Evolutionary conservation across 768 basidiomycete species (phyloP).

Genomic region (Leccinum variicolor): DNA sequence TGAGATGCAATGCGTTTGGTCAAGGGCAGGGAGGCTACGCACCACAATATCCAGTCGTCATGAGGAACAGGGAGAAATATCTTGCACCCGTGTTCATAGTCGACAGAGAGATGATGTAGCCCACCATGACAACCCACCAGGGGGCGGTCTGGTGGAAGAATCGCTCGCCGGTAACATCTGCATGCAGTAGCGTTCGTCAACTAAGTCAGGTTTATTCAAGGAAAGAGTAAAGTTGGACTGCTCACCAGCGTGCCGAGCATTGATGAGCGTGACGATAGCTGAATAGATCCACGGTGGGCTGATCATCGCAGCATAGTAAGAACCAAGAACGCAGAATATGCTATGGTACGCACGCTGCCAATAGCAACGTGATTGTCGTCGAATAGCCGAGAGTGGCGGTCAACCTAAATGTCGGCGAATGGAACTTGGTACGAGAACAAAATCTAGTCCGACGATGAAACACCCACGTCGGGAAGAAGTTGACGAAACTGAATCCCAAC

Average conservation of each 20-base stretch:
- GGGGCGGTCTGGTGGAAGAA: constrained; percentile 57
- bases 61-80: constrained; percentile 61
- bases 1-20: not conserved
- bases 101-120: constrained; percentile 57
- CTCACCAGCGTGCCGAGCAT: constrained; percentile 54
- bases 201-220: not conserved
- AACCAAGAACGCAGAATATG: not conserved
- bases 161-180: constrained; percentile 59
- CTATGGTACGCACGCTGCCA: constrained; percentile 48
- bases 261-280: constrained; percentile 47
- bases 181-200: not conserved
- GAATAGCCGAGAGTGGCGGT: constrained; percentile 60
- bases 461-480: constrained; percentile 54
- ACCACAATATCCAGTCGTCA: constrained; percentile 55
- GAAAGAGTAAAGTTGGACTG: not conserved
- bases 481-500: constrained; percentile 56
- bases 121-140: constrained; percentile 62
- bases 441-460: not conserved
- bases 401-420: constrained; percentile 33
- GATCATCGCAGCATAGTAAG: not conserved
- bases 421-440: not conserved
- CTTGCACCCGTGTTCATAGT: constrained; percentile 51
- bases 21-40: not conserved
- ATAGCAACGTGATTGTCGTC: constrained; percentile 54
- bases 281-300: constrained; percentile 65